Percentiles rank a stretch among this genome's conserved stretches.
Evolutionary conservation across 2,329 filamentous ascomycete species (phyloP).

Genomic region (Pseudogymnoascus sp.): DNA sequence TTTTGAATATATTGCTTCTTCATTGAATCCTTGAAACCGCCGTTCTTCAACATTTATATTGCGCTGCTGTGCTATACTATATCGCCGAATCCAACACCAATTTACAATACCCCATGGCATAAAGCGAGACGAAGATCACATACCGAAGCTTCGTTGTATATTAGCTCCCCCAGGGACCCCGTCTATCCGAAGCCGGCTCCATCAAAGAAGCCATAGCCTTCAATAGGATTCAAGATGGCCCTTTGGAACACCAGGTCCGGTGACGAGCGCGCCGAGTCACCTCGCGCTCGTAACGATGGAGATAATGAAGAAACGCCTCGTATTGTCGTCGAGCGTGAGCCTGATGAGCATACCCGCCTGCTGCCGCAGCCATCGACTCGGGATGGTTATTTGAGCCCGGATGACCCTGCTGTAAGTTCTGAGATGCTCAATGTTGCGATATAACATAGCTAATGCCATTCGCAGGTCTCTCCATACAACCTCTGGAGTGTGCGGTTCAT

Average conservation of each 20-base stretch:
- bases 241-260: neutral
- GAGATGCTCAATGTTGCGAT: neutral
- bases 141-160: neutral
- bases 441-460: conserved; percentile 18
- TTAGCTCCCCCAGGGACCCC: neutral
- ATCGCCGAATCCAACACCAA: no score
- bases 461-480: conserved; percentile 77
- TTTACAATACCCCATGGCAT: neutral
- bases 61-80: neutral
- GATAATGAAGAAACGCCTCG: conserved; percentile 20
- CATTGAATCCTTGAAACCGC: neutral
- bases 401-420: conserved; percentile 66
- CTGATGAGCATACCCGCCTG: conserved; percentile 47
- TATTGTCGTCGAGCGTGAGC: conserved; percentile 32
- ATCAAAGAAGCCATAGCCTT: neutral
- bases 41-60: neutral
- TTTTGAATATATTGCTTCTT: neutral
- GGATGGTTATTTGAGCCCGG: conserved; percentile 59
- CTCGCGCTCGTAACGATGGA: conserved; percentile 20
- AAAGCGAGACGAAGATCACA: neutral
- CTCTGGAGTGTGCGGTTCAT: conserved; percentile 81
- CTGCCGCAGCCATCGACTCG: conserved; percentile 19
- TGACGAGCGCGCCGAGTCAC: conserved; percentile 27
- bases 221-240: neutral
- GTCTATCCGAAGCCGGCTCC: neutral